Percentiles rank a stretch among this genome's conserved stretches.
These are phyloP conservation scores for Leptodermis oblonga DNA, from an alignment of 257 asterid species.

Conservation along the genomic window DNA sequence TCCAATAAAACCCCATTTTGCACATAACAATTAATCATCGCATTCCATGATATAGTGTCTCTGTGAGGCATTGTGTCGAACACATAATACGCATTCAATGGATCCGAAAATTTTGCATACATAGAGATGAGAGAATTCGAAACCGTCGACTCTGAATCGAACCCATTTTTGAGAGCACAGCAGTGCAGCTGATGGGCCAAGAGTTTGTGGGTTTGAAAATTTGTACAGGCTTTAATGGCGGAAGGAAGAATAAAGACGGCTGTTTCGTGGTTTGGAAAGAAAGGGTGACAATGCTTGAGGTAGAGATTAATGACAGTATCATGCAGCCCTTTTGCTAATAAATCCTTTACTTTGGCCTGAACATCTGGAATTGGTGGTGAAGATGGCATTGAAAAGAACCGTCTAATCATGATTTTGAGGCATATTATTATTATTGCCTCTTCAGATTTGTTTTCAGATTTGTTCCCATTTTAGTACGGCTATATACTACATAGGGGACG, in stretches of 20 bases:
- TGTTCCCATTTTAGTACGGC: too few relatives aligned
- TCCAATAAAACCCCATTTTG: slow-evolving; percentile 43
- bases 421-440: slow-evolving; percentile 23
- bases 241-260: slow-evolving; percentile 58
- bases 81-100: slow-evolving; percentile 34
- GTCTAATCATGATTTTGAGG: slow-evolving; percentile 19
- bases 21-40: slow-evolving; percentile 55
- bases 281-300: slow-evolving; percentile 42
- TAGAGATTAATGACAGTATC: slow-evolving; percentile 44
- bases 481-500: too few relatives aligned
- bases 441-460: too few relatives aligned
- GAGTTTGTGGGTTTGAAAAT: slow-evolving; percentile 33
- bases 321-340: slow-evolving; percentile 32
- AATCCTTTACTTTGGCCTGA: slow-evolving; percentile 30
- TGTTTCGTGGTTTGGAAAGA: slow-evolving; percentile 28
- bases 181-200: slow-evolving; percentile 57
- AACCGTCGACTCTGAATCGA: slow-evolving; percentile 38
- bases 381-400: slow-evolving; percentile 34
- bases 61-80: slow-evolving; percentile 58
- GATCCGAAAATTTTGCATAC: slow-evolving; percentile 40
- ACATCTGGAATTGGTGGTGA: slow-evolving; percentile 21
- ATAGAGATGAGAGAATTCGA: slow-evolving; percentile 59
- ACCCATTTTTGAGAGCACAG: slow-evolving; percentile 47
- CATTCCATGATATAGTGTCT: slow-evolving; percentile 57
- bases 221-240: slow-evolving; percentile 56